Evolutionary conservation across 768 basidiomycete species (phyloP).

Genomic region (Strobilomyces dryophilus): DNA sequence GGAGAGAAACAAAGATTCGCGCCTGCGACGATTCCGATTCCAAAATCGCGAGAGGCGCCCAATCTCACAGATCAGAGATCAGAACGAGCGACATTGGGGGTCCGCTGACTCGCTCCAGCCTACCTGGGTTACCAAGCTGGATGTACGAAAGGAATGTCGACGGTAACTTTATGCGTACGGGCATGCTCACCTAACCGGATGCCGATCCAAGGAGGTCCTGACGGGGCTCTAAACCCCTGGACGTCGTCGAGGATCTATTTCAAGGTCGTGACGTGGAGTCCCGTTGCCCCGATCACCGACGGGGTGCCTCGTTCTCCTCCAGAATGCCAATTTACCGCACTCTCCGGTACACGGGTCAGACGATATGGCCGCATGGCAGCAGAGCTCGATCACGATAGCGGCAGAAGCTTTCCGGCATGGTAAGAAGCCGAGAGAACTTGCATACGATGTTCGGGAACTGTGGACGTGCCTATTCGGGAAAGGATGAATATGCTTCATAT

Average conservation of each 20-base stretch:
- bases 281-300: neutral
- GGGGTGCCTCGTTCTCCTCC: constrained; percentile 47
- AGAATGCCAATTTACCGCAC: constrained; percentile 30
- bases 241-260: constrained; percentile 48
- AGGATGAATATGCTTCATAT: neutral
- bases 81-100: too few relatives aligned
- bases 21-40: neutral
- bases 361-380: neutral
- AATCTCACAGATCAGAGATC: too few relatives aligned
- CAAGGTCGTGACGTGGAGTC: neutral
- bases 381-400: neutral
- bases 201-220: constrained; percentile 35
- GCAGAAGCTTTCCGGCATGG: neutral
- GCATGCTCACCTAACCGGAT: neutral
- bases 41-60: too few relatives aligned
- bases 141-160: too few relatives aligned
- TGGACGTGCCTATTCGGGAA: neutral
- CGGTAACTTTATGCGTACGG: too few relatives aligned
- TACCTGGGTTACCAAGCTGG: too few relatives aligned
- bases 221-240: constrained; percentile 57
- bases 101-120: too few relatives aligned
- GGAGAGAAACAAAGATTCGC: constrained; percentile 23
- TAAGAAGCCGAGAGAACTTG: neutral
- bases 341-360: neutral
- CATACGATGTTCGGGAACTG: neutral